Evolutionary conservation across 352 stramenopile genomes (phyloP).

Genomic region (Phytophthora capsici): DNA sequence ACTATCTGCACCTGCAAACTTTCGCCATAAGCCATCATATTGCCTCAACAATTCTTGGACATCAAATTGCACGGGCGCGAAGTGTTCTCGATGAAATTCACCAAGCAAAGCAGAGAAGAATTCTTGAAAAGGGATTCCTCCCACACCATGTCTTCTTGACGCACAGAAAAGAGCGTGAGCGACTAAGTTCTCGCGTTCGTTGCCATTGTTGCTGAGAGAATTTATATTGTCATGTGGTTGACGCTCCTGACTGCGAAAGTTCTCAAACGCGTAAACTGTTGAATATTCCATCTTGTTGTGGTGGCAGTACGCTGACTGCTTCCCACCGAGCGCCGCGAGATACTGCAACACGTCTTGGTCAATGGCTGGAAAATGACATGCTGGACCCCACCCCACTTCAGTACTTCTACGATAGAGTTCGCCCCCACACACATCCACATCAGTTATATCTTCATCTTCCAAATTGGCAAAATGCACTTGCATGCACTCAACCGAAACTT

Average conservation of each 20-base stretch:
- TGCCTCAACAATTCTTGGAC: neutral
- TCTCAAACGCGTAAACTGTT: neutral
- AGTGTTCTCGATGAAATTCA: slow-evolving; percentile 2
- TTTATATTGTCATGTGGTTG: neutral
- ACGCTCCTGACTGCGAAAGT: neutral
- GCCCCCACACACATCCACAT: neutral
- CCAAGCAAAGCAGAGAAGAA: slow-evolving; percentile 3
- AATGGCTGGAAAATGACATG: neutral
- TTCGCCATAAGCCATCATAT: neutral
- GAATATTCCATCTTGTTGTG: neutral
- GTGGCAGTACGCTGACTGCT: slow-evolving; percentile 13
- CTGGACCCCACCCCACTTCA: too few species aligned
- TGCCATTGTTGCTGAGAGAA: neutral
- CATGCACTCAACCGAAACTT: neutral
- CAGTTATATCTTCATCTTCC: neutral
- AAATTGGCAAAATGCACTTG: neutral
- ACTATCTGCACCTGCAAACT: neutral
- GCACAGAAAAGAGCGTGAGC: slow-evolving; percentile 1
- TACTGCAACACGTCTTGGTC: slow-evolving; percentile 12
- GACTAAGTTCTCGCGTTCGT: slow-evolving; percentile 2
- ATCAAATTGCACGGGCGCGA: neutral
- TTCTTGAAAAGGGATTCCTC: slow-evolving; percentile 1
- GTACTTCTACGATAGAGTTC: too few species aligned
- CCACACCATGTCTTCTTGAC: slow-evolving; percentile 3
- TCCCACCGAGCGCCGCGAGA: slow-evolving; percentile 9